A percentile compares a stretch with the other conserved stretches of the same genome.
These are phyloP conservation scores for Abrus precatorius DNA, from an alignment of 306 rosid species.

Conservation along the genomic window DNA sequence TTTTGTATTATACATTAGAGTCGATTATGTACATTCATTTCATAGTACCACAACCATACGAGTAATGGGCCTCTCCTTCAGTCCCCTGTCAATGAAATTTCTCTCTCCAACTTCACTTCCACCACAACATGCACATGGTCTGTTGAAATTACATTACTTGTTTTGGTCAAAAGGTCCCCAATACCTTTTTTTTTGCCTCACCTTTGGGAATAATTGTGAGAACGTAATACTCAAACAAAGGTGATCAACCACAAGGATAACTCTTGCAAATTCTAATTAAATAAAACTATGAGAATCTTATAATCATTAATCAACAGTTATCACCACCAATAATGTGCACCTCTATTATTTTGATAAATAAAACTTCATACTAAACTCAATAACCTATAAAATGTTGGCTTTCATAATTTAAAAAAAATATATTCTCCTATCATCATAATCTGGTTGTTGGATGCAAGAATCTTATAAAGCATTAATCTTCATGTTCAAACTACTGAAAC, in stretches of 20 bases:
- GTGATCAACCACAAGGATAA: constrained; percentile 9
- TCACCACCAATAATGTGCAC: constrained; percentile 10
- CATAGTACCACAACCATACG: constrained; percentile 40
- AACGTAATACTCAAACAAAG: constrained; percentile 51
- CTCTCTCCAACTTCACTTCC: constrained; percentile 45
- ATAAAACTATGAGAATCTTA: background rate
- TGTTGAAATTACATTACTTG: constrained; percentile 39
- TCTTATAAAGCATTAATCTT: constrained; percentile 17
- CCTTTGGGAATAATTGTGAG: constrained; percentile 41
- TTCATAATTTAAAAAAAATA: background rate
- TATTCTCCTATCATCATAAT: constrained; percentile 6
- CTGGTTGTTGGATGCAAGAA: constrained; percentile 35
- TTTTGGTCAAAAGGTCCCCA: constrained; percentile 63
- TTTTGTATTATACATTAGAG: constrained; percentile 39
- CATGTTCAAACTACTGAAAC: constrained; percentile 10
- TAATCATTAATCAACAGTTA: constrained; percentile 24
- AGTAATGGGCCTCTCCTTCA: constrained; percentile 31
- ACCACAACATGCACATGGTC: constrained; percentile 58
- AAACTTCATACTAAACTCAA: background rate
- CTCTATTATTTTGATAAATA: constrained; percentile 10
- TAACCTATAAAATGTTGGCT: background rate
- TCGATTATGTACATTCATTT: constrained; percentile 38
- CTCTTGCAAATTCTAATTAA: constrained; percentile 1
- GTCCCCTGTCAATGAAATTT: constrained; percentile 18
- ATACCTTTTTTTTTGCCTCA: constrained; percentile 53